A percentile compares a stretch with the other conserved stretches of the same genome.
Evolutionary conservation across 371 early-diverging fungal genomes (phyloP).

Genomic region (Mortierella sp.): DNA sequence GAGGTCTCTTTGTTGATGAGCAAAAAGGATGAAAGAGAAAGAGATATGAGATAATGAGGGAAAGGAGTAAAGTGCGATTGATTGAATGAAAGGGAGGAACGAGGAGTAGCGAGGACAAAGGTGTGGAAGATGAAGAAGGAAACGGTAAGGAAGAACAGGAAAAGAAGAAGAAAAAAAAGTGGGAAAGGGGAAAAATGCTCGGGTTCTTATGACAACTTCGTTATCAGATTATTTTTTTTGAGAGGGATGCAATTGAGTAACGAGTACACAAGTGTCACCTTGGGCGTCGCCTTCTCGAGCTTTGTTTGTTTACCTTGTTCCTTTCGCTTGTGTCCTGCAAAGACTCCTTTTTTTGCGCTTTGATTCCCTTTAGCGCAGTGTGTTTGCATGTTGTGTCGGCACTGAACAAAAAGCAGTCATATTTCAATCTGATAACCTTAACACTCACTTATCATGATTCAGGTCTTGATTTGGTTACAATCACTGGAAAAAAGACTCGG

Average conservation of each 20-base stretch:
- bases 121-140: background rate
- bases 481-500: background rate
- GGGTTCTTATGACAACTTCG: background rate
- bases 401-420: background rate
- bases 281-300: background rate
- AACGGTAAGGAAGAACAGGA: slow-evolving; percentile 3
- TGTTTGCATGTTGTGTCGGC: background rate
- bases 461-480: background rate
- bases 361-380: background rate
- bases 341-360: slow-evolving; percentile 5
- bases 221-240: slow-evolving; percentile 22
- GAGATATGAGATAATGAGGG: background rate
- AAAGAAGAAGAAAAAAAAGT: background rate
- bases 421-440: slow-evolving; percentile 4
- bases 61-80: background rate
- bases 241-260: background rate
- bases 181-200: background rate
- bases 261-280: slow-evolving; percentile 5
- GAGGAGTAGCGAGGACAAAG: background rate
- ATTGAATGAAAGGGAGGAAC: background rate
- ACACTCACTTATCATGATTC: background rate
- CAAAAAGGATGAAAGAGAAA: no score
- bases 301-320: background rate
- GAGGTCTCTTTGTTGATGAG: background rate
- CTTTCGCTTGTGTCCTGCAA: background rate